Percentiles rank a stretch among this genome's conserved stretches.
These are phyloP conservation scores for Mychonastes homosphaera DNA, from an alignment of 139 green algal species.

Conservation along the genomic window DNA sequence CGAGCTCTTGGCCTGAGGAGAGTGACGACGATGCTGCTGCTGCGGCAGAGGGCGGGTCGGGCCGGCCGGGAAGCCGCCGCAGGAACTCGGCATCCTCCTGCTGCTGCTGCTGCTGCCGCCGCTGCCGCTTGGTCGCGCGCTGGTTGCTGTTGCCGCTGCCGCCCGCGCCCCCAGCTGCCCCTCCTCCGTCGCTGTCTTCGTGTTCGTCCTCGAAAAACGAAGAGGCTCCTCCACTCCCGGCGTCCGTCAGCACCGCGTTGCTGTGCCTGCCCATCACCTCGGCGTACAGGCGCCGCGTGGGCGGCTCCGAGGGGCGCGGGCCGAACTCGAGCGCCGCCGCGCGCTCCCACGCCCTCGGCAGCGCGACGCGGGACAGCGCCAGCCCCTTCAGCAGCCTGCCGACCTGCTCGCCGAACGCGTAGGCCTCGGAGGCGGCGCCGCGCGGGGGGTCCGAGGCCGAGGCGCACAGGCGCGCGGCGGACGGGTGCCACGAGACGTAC, in stretches of 20 bases:
- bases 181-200: too few species aligned
- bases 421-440: slow-evolving; percentile 26
- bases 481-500: slow-evolving; percentile 62
- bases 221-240: too few species aligned
- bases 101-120: slow-evolving; percentile 36
- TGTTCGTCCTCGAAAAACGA: too few species aligned
- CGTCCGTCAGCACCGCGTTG: slow-evolving; percentile 49
- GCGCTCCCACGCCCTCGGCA: slow-evolving; percentile 64
- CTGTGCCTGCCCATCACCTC: slow-evolving; percentile 62
- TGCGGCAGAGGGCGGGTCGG: too few species aligned
- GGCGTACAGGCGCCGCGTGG: slow-evolving; percentile 36
- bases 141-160: slow-evolving; percentile 4
- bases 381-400: slow-evolving; percentile 33
- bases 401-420: slow-evolving; percentile 25
- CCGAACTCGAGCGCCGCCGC: slow-evolving; percentile 55
- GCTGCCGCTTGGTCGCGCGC: slow-evolving; percentile 24
- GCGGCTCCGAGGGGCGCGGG: slow-evolving; percentile 30
- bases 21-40: too few species aligned
- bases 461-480: slow-evolving; percentile 29
- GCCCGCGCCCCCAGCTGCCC: slow-evolving; percentile 5
- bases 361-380: slow-evolving; percentile 37
- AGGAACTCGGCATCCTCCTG: background rate
- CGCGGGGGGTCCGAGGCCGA: slow-evolving; percentile 24
- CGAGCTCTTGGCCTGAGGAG: too few species aligned
- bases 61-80: background rate